Conservation (phyloP, 129 eudicot genomes). For the Pseudognaphalium luteoalbum region DNA sequence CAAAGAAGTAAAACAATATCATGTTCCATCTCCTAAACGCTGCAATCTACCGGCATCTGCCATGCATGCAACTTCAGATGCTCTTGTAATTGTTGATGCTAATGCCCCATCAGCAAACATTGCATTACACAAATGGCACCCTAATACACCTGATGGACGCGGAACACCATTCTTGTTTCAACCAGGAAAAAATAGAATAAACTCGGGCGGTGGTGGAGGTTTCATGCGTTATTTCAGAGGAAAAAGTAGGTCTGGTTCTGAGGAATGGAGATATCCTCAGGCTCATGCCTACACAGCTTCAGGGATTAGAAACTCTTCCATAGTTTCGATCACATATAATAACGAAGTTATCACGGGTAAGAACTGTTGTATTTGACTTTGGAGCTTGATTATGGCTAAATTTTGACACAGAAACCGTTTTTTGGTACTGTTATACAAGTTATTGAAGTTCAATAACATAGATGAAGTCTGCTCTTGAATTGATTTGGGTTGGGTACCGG, state of each 20-base stretch:
- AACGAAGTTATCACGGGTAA: slow-evolving; percentile 85
- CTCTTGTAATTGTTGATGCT: slow-evolving; percentile 69
- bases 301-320: slow-evolving; percentile 61
- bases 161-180: slow-evolving; percentile 87
- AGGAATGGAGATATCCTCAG: slow-evolving; percentile 72
- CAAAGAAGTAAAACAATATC: slow-evolving; percentile 62
- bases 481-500: neutral
- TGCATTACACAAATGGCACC: slow-evolving; percentile 96
- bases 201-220: slow-evolving; percentile 60
- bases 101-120: slow-evolving; percentile 76
- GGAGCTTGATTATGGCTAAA: neutral
- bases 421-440: neutral
- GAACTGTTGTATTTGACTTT: neutral
- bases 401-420: neutral
- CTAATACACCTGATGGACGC: slow-evolving; percentile 89
- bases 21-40: slow-evolving; percentile 67
- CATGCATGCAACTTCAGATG: slow-evolving; percentile 78
- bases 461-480: neutral
- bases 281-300: slow-evolving; percentile 73
- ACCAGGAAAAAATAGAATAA: slow-evolving; percentile 58
- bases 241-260: slow-evolving; percentile 42
- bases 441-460: neutral
- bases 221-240: slow-evolving; percentile 78
- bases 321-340: slow-evolving; percentile 72
- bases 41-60: slow-evolving; percentile 94